These are phyloP conservation scores for Cyberlindnera mrakii DNA, from an alignment of 805 yeast species.

Conservation along the genomic window DNA sequence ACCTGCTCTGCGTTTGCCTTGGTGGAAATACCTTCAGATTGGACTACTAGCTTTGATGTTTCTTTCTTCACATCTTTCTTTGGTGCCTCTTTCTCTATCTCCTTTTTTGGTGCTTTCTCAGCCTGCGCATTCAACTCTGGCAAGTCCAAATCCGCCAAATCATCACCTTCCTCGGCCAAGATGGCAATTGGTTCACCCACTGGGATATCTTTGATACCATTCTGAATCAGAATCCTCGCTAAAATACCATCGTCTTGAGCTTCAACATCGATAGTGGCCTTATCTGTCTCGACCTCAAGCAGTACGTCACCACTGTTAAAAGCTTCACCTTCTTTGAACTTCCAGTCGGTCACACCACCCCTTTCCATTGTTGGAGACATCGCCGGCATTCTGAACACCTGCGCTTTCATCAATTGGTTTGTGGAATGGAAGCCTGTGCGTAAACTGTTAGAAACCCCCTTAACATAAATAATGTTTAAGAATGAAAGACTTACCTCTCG, in stretches of 20 bases:
- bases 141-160: slow-evolving; percentile 52
- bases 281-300: slow-evolving; percentile 81
- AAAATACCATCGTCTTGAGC: slow-evolving; percentile 88
- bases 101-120: slow-evolving; percentile 6
- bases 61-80: slow-evolving; percentile 11
- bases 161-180: slow-evolving; percentile 85
- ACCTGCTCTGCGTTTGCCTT: slow-evolving; percentile 63
- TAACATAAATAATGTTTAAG: not conserved
- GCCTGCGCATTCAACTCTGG: slow-evolving; percentile 34
- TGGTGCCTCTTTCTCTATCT: slow-evolving; percentile 5
- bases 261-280: slow-evolving; percentile 78
- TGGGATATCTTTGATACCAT: slow-evolving; percentile 74
- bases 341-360: slow-evolving; percentile 92
- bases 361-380: slow-evolving; percentile 98
- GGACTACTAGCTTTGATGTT: slow-evolving; percentile 5
- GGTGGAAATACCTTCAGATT: slow-evolving; percentile 18
- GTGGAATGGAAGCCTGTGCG: slow-evolving; percentile 21
- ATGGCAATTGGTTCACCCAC: slow-evolving; percentile 92
- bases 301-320: slow-evolving; percentile 80
- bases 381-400: slow-evolving; percentile 86
- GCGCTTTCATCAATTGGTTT: slow-evolving; percentile 21
- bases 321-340: slow-evolving; percentile 66
- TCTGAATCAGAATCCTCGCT: slow-evolving; percentile 62
- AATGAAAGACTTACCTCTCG: slow-evolving; percentile 5
- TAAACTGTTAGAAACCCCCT: slow-evolving; percentile 1